These are phyloP conservation scores for Streptanthus diversifolius DNA, from an alignment of 345 rosid genomes.

Conservation along the genomic window DNA sequence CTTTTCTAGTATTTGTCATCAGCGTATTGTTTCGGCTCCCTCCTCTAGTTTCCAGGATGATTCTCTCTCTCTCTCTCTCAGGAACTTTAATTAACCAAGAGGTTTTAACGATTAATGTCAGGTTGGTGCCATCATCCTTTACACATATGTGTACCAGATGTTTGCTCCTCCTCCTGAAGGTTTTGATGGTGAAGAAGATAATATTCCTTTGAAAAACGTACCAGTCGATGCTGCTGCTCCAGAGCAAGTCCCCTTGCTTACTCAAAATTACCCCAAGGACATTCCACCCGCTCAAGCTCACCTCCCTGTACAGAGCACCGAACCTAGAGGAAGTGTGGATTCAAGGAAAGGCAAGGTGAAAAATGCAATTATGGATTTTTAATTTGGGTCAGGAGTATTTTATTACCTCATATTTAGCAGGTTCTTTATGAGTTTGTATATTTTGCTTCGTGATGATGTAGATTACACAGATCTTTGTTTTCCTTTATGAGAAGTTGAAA, in stretches of 20 bases:
- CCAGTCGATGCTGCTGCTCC: slow-evolving; percentile 43
- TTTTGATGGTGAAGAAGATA: slow-evolving; percentile 53
- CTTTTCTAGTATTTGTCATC: neutral
- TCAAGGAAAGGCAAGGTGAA: slow-evolving; percentile 59
- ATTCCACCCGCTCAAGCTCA: slow-evolving; percentile 47
- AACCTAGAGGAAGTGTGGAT: slow-evolving; percentile 30
- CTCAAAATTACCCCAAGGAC: slow-evolving; percentile 41
- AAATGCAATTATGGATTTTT: slow-evolving; percentile 10
- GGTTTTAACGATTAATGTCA: slow-evolving; percentile 34
- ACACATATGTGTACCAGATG: slow-evolving; percentile 94
- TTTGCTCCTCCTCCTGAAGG: slow-evolving; percentile 94
- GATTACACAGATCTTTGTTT: slow-evolving; percentile 51
- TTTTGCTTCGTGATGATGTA: slow-evolving; percentile 39
- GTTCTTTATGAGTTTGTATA: neutral
- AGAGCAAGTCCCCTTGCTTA: slow-evolving; percentile 69
- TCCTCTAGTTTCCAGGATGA: neutral
- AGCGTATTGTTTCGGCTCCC: slow-evolving; percentile 1
- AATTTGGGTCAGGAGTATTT: neutral
- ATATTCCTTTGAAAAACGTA: slow-evolving; percentile 56
- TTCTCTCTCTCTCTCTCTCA: neutral
- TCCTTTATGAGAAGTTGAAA: slow-evolving; percentile 75
- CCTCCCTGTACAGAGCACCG: slow-evolving; percentile 44
- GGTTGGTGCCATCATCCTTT: slow-evolving; percentile 98
- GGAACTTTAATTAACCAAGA: neutral
- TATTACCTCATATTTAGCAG: neutral